Evolutionary conservation across 2,329 filamentous ascomycete genomes (phyloP).

Genomic region (Penicillium sp.): DNA sequence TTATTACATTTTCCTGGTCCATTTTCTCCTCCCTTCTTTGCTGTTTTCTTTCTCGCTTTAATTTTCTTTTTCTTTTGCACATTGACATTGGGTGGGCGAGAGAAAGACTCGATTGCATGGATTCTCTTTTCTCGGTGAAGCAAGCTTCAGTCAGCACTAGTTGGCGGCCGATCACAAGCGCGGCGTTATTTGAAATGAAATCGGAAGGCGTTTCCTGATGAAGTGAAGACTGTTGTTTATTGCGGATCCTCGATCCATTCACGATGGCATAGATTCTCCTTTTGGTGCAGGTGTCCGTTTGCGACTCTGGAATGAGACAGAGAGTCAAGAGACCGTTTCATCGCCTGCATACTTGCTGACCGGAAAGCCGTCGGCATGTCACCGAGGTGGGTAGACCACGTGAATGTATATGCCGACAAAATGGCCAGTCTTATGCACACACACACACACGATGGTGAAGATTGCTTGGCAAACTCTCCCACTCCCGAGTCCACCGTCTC

Average conservation of each 20-base stretch:
- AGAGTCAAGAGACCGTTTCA: too few species aligned
- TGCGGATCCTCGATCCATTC: too few species aligned
- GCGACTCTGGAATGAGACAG: too few species aligned
- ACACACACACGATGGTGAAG: too few species aligned
- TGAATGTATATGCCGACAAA: too few species aligned
- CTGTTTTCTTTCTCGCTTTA: background rate
- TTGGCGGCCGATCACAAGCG: conserved; percentile 19
- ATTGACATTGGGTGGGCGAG: conserved; percentile 4
- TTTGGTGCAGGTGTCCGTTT: too few species aligned
- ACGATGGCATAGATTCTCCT: too few species aligned
- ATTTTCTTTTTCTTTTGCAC: conserved; percentile 10
- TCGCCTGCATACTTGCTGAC: too few species aligned
- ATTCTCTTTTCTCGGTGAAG: conserved; percentile 8
- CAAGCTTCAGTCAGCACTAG: conserved; percentile 13
- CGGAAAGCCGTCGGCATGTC: too few species aligned
- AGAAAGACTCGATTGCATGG: conserved; percentile 12
- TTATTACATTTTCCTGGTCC: conserved; percentile 8
- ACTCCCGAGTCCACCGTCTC: too few species aligned
- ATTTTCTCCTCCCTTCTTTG: conserved; percentile 3
- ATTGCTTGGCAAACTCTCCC: too few species aligned
- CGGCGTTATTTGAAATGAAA: conserved; percentile 21
- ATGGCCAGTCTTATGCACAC: too few species aligned
- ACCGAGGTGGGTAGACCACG: background rate
- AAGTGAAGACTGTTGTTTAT: background rate
- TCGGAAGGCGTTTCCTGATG: conserved; percentile 15